Conservation (phyloP, 768 basidiomycete genomes). For the Leccinum subgranulosum region DNA sequence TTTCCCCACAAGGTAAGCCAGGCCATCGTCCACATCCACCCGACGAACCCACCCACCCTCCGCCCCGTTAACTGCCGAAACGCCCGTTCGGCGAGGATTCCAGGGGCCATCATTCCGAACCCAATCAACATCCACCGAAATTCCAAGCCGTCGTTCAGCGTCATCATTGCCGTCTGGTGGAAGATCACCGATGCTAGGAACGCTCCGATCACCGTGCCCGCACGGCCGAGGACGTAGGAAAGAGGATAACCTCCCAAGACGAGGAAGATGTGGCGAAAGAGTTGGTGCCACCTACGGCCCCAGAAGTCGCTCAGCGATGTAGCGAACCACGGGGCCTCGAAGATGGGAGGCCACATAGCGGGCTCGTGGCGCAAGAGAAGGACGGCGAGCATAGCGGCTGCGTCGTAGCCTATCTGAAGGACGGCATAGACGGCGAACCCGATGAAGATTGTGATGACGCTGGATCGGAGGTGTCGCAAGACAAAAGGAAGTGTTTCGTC, state of each 20-base stretch:
- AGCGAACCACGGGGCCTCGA: constrained; percentile 33
- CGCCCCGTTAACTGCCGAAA: constrained; percentile 22
- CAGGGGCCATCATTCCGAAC: constrained; percentile 55
- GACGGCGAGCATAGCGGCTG: constrained; percentile 23
- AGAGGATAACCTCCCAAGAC: constrained; percentile 31
- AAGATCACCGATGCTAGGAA: constrained; percentile 56
- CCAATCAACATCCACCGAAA: constrained; percentile 41
- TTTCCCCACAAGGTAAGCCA: constrained; percentile 27
- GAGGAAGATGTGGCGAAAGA: constrained; percentile 29
- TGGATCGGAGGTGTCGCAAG: constrained; percentile 35
- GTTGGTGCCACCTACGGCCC: constrained; percentile 39
- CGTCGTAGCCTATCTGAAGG: constrained; percentile 36
- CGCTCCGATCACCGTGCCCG: constrained; percentile 49
- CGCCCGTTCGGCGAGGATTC: constrained; percentile 43
- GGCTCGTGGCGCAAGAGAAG: constrained; percentile 29
- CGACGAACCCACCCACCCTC: constrained; percentile 28
- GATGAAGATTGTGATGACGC: constrained; percentile 38
- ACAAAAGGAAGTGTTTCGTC: constrained; percentile 29
- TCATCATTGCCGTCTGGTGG: constrained; percentile 51
- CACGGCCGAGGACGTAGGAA: constrained; percentile 41
- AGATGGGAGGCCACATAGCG: constrained; percentile 32
- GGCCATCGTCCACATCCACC: constrained; percentile 35
- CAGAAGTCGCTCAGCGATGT: constrained; percentile 38
- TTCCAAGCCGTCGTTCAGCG: constrained; percentile 46
- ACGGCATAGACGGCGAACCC: constrained; percentile 45